Conservation (phyloP, 2,329 filamentous ascomycete genomes). For the Pseudocercospora fijiensis region DNA sequence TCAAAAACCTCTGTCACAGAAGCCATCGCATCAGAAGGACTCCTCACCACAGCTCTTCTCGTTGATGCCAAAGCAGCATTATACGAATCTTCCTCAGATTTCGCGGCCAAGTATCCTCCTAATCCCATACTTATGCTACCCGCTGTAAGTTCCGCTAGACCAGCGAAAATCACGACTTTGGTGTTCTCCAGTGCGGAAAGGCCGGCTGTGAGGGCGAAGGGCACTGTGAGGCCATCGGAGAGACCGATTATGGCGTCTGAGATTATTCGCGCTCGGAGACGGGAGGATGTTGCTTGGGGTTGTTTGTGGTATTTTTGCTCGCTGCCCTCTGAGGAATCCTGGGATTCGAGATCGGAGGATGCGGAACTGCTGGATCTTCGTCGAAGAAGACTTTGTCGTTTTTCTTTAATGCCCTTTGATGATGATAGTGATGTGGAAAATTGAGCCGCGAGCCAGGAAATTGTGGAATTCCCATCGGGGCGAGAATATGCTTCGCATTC, state of each 20-base stretch:
- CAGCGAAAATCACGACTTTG: conserved; percentile 54
- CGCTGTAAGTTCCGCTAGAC: conserved; percentile 71
- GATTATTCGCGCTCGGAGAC: conserved; percentile 32
- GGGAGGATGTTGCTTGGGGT: background rate
- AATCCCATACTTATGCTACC: conserved; percentile 77
- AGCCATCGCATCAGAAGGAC: conserved; percentile 42
- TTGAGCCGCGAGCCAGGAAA: background rate
- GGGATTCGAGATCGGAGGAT: background rate
- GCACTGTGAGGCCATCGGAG: conserved; percentile 77
- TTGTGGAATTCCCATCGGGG: background rate
- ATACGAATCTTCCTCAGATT: conserved; percentile 55
- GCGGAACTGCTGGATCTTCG: background rate
- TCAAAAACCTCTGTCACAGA: conserved; percentile 38
- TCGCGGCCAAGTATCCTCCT: conserved; percentile 68
- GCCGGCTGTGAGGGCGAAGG: conserved; percentile 74
- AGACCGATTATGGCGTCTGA: conserved; percentile 71
- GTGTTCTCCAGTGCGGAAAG: conserved; percentile 53
- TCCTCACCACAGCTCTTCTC: conserved; percentile 45
- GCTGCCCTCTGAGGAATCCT: background rate
- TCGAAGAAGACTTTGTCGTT: background rate
- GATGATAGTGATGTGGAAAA: background rate
- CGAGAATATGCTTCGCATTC: background rate
- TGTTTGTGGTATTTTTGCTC: background rate
- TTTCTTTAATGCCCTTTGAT: background rate
- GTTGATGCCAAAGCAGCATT: conserved; percentile 48